Evolutionary conservation across 495 filamentous ascomycete genomes (phyloP), one percentile per base, ranked within the genome.

Genomic region (Platismatia glauca): DNA sequence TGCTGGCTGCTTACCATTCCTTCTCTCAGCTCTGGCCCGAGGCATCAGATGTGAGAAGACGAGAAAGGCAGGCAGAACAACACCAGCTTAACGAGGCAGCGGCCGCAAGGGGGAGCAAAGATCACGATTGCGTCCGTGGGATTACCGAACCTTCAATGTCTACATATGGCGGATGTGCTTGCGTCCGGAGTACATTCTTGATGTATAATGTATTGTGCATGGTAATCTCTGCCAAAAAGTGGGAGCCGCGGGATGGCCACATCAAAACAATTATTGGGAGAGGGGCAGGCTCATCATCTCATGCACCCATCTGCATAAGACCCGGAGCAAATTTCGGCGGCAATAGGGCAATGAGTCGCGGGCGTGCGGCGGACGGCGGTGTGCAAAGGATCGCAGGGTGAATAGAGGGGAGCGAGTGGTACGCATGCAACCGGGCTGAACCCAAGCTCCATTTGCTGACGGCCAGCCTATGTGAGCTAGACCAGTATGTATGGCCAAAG

Each of bases 291-390:
- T 63, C 24, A 55, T 66, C 35, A 38, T 16, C 31, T 31, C 22
- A 37, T 65, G n/a, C 35, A 29, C 8, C 31, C 38, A 31, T 37
- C n/a, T 60, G 48, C 48, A 55, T 31, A 61, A 41, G 27, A 29
- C 43, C 39, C 48, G 59, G 59, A 61, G 59, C 46, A 55, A 43
- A 37, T 39, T 53, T 61, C 59, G 59, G 59, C 59, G 59, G 59
- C 59, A 61, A 61, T 61, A 61, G n/a, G 4, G 35, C 22, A 31
- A 52, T 52, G 20, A 33, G 9, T 38, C 43, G 35, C 18, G 38
- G 15, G 38, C 12, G 4, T 13, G 38, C 38, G 38, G n/a, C n/a
- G n/a, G n/a, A n/a, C 59, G 35, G 59, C 48, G 59, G 59, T 61
- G 50, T 55, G 50, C 46, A 58, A 43, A 53, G 7, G 29, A 11